These are phyloP conservation scores for Aspergillus incahuasiensis DNA, from an alignment of 495 filamentous ascomycete species.

Conservation along the genomic window DNA sequence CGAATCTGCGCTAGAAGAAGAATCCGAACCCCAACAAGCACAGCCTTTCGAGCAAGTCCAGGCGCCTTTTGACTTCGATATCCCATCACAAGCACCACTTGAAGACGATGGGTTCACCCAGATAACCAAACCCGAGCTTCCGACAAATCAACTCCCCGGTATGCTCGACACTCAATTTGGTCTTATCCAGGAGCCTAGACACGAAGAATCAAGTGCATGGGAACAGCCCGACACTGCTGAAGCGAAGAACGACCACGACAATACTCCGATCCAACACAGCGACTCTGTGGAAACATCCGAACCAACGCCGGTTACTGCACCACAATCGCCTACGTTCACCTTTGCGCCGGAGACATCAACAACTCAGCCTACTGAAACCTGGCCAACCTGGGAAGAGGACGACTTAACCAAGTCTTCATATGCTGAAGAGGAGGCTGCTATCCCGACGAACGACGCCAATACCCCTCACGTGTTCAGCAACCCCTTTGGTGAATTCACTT, in stretches of 20 bases:
- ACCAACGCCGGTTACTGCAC: conserved; percentile 22
- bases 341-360: conserved; percentile 14
- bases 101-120: conserved; percentile 20
- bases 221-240: conserved; percentile 9
- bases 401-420: neutral
- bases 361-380: neutral
- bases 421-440: neutral
- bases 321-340: conserved; percentile 25
- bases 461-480: neutral
- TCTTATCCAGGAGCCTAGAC: conserved; percentile 8
- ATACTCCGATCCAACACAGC: conserved; percentile 15
- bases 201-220: conserved; percentile 16
- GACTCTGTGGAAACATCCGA: conserved; percentile 14
- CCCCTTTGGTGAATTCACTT: neutral
- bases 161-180: conserved; percentile 22
- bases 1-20: conserved; percentile 11
- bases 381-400: conserved; percentile 9
- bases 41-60: conserved; percentile 21
- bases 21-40: conserved; percentile 17
- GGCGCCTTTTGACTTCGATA: conserved; percentile 18
- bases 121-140: conserved; percentile 15
- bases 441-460: neutral
- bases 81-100: conserved; percentile 16
- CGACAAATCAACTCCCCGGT: conserved; percentile 14
- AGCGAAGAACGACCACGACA: conserved; percentile 10